Base-by-base conservation (phyloP, 768 basidiomycete species). In the Boletus barrowsii region DNA sequence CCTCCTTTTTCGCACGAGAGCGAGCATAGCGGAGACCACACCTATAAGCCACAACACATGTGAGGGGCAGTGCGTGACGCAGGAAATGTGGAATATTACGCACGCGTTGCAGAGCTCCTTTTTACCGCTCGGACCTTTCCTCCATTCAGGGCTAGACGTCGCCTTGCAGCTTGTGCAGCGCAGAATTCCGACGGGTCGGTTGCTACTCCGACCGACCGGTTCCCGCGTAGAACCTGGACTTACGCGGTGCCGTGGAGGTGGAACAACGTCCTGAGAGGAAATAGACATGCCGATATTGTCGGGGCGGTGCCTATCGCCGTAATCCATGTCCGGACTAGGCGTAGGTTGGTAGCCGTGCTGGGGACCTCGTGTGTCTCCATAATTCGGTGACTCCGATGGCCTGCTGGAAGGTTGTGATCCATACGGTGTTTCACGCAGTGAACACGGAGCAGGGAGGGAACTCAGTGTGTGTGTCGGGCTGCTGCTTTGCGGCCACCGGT, bases 91-190 rank as follows among this genome's bases (percentile, higher is more conserved):
- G 50, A 59, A 60, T 59, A 67, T 61, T 58, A 80, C 88, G 76
- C 73, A 93, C 87, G 92, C 92, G 75, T 94, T 94, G 69, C 92
- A 94, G 26, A 94, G 77, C 69, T 94, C 90, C 72, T 94, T 94
- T 71, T 88, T 88, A 26, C 92, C 92, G 63, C 82, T 90, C 49
- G 90, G 90, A 18, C 92, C 92, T 70, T 94, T 94, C 67, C 92
- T 76, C 92, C 92, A 94, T 69, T 94, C 92, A 0, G 92, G 92
- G 65, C 90, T 93, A 9, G 80, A 79, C 8, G 86, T 90, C 11
- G 79, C 85, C 71, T 85, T 88, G 72, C 92, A 94, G 66, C 87
- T 90, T 20, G 83, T 80, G 70, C 91, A 94, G 62, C 81, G 81
- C 54, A 79, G 67, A 17, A 93, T 76, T 1, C 91, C 91, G 49